Percentiles rank a stretch among this genome's conserved stretches.
These are phyloP conservation scores for Ustilago vetiveriae DNA, from an alignment of 1,284 basidiomycete species.

Conservation along the genomic window DNA sequence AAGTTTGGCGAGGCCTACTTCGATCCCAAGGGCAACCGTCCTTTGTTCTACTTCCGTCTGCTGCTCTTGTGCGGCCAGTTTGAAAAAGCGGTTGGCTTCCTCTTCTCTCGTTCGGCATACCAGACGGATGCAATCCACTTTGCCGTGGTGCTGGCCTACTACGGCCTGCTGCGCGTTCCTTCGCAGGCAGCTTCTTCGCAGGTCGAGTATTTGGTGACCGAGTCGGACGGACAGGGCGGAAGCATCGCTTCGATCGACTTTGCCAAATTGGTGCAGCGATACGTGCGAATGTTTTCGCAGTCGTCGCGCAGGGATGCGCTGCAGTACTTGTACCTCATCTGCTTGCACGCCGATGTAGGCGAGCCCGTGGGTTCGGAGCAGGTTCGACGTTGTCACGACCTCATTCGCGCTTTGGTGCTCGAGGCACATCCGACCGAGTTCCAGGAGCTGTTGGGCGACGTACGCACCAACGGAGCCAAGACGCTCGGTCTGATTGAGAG, in stretches of 20 bases:
- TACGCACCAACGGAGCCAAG: constrained; percentile 85
- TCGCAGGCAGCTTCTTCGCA: constrained; percentile 81
- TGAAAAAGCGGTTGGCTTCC: constrained; percentile 88
- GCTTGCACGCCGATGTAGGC: constrained; percentile 77
- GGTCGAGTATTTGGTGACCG: constrained; percentile 49
- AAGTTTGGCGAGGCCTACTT: constrained; percentile 85
- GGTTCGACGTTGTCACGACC: constrained; percentile 83
- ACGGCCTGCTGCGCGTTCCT: constrained; percentile 87
- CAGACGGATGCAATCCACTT: constrained; percentile 95
- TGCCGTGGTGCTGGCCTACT: constrained; percentile 89
- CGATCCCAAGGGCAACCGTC: constrained; percentile 77
- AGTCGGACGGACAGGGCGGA: constrained; percentile 28
- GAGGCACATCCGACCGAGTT: constrained; percentile 78
- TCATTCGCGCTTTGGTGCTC: constrained; percentile 86
- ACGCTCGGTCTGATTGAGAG: constrained; percentile 89
- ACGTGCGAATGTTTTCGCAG: constrained; percentile 88
- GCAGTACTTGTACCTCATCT: constrained; percentile 92
- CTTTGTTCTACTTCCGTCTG: constrained; percentile 84
- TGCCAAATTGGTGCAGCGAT: constrained; percentile 87
- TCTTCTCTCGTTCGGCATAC: constrained; percentile 87
- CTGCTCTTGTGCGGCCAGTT: constrained; percentile 93
- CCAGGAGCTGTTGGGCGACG: constrained; percentile 86
- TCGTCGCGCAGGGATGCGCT: constrained; percentile 91
- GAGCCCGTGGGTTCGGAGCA: constrained; percentile 79
- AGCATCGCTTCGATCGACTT: constrained; percentile 73